Evolutionary conservation across 1,139 yeast species (phyloP), one percentile per base, ranked within the genome.

Genomic region (Meyerozyma smithsonii): DNA sequence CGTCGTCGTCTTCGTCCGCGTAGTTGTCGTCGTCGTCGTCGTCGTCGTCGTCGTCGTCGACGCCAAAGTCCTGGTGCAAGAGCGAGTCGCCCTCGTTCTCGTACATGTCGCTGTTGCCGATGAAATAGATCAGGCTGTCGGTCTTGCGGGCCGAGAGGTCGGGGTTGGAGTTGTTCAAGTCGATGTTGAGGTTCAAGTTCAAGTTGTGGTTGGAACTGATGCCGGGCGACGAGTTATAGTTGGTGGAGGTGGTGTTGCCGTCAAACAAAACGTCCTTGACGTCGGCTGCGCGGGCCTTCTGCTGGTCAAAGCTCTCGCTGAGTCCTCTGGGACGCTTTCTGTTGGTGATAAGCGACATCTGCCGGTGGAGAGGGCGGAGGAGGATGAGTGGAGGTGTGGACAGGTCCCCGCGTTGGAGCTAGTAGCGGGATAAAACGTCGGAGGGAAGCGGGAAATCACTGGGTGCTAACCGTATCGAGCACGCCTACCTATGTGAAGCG

Each of bases 271-370:
- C 38, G 18, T 36, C 34, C 21, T 30, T 30, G 21, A 30, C 21
- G 10, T 30, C 38, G 7, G 45, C 42, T 26, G 43, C 44, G 30
- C 42, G 33, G 33, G 45, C 46, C 42, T 48, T 46, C 38, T 42
- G 46, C 46, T 45, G 50, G 43, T 61, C 69, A 46, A 67, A 65
- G 28, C 64, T 58, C 42, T 65, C 75, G 47, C 73, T 66, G 48
- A 70, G 67, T 24, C 74, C 75, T 53, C 77, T 63, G 32, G 77
- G 75, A 47, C 77, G 58, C 46, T 71, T 71, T 46, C 77, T 54
- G 49, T 70, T 70, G 28, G 69, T 56, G 21, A 68, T 64, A 46
- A 65, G 42, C 10, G 69, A 62, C 68, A 51, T 50, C n/a, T 23
- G n/a, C n/a, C n/a, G n/a, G n/a, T n/a, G n/a, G n/a, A n/a, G n/a